Evolutionary conservation across 495 filamentous ascomycete species (phyloP).

Genomic region (Hypoxylon subgilvum): DNA sequence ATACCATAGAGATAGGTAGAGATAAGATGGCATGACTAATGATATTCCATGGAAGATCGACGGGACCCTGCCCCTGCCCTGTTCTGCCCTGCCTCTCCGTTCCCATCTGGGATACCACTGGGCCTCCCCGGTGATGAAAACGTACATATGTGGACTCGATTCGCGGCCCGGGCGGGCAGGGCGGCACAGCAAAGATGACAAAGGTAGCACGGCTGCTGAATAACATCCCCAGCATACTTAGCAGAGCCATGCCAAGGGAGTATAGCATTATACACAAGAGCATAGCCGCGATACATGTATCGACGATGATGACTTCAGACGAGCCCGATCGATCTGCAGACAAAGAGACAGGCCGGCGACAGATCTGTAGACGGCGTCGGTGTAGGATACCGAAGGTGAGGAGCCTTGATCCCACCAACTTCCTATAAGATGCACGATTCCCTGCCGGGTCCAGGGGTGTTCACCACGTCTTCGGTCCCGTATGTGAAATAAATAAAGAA

Average conservation of each 20-base stretch:
- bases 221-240: neutral
- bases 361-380: conserved; percentile 3
- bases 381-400: neutral
- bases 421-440: no score
- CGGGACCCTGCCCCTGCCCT: no score
- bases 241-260: conserved; percentile 6
- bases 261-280: neutral
- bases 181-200: neutral
- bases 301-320: neutral
- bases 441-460: no score
- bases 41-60: no score
- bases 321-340: conserved; percentile 2
- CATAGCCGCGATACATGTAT: conserved; percentile 10
- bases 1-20: no score
- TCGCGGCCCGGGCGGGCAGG: neutral
- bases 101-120: conserved; percentile 1
- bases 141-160: conserved; percentile 11
- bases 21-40: neutral
- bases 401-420: no score
- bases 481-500: no score
- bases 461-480: no score
- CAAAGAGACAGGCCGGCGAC: neutral
- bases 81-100: conserved; percentile 6
- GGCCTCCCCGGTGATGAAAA: neutral
- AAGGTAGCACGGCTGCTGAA: neutral